phyloP scores from a whole-genome alignment of 805 yeast species.

The Zygoascus flipseniorum region DNA sequence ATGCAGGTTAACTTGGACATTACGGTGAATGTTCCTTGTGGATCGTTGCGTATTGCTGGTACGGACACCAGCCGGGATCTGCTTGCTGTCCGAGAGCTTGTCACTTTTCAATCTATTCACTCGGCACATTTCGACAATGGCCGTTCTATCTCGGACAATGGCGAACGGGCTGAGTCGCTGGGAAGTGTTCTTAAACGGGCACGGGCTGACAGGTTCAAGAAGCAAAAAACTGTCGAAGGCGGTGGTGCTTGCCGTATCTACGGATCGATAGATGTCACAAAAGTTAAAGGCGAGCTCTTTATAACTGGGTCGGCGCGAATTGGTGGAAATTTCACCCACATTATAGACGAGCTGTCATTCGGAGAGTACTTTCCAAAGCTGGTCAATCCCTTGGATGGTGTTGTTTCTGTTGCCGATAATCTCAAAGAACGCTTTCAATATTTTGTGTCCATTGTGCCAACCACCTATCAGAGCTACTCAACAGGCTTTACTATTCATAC shows the following conservation, averaged over 20 bases:
- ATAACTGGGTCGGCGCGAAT: slow-evolving; percentile 60
- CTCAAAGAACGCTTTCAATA: slow-evolving; percentile 49
- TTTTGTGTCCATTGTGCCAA: slow-evolving; percentile 74
- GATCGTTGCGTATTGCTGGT: slow-evolving; percentile 62
- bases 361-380: slow-evolving; percentile 85
- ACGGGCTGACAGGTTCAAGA: slow-evolving; percentile 8
- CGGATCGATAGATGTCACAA: slow-evolving; percentile 53
- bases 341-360: slow-evolving; percentile 77
- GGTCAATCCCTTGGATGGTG: slow-evolving; percentile 78
- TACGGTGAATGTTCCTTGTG: slow-evolving; percentile 78
- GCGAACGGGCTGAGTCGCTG: slow-evolving; percentile 8
- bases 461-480: slow-evolving; percentile 47
- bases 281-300: slow-evolving; percentile 78
- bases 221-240: slow-evolving; percentile 1
- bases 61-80: slow-evolving; percentile 72
- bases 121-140: slow-evolving; percentile 1
- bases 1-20: slow-evolving; percentile 71
- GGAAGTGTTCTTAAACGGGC: slow-evolving; percentile 18
- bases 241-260: slow-evolving; percentile 20
- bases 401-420: slow-evolving; percentile 48
- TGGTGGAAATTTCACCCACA: slow-evolving; percentile 62
- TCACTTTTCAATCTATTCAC: slow-evolving; percentile 53
- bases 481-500: slow-evolving; percentile 71
- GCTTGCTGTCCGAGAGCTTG: slow-evolving; percentile 65
- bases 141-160: not conserved